Evolutionary conservation across 2,329 filamentous ascomycete genomes (phyloP), one percentile per base, ranked within the genome.

Genomic region (Blastomyces parvus): DNA sequence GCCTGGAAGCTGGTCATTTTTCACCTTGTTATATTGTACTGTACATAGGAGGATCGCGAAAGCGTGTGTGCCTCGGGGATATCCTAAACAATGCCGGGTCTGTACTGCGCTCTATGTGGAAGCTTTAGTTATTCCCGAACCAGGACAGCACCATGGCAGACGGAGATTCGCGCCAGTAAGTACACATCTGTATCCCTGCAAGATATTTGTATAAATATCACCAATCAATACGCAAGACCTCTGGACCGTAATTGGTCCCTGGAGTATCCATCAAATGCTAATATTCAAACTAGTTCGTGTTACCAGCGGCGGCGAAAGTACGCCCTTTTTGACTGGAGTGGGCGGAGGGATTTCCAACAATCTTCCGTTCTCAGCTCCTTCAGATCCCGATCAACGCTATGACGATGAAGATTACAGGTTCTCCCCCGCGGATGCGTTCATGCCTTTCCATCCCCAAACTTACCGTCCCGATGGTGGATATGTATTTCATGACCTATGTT

Each of bases 401-500:
- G 60, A 67, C 38, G 63, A 67, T 33, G 36, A 62, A 9, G 55
- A 36, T 27, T 62, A 62, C 52, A 46, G 57, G 33, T 38, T 63
- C 19, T 1, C 25, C 0, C 25, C 30, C 9, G 56, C 62, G n/a
- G 68, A 70, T 55, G 53, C 36, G 13, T 65, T 67, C 14, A 62
- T 64, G 0, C 55, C 62, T 6, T 62, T 68, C 19, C 61, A 64
- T 27, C 62, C 63, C 11, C 27, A 33, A 17, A 52, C 36, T 19
- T 22, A 25, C n/a, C 58, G 40, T 25, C 61, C 62, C 3, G 36
- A 65, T 17, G 64, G 65, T 59, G 66, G 66, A 5, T 69, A 67
- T 58, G 57, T 65, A 6, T 64, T 70, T 40, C 67, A 70, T 64
- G 67, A 70, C 11, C 42, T 62, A 27, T 70, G 68, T 55, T 70